Conservation (phyloP, 169 alveolate genomes). For the Perkinsus marinus region DNA sequence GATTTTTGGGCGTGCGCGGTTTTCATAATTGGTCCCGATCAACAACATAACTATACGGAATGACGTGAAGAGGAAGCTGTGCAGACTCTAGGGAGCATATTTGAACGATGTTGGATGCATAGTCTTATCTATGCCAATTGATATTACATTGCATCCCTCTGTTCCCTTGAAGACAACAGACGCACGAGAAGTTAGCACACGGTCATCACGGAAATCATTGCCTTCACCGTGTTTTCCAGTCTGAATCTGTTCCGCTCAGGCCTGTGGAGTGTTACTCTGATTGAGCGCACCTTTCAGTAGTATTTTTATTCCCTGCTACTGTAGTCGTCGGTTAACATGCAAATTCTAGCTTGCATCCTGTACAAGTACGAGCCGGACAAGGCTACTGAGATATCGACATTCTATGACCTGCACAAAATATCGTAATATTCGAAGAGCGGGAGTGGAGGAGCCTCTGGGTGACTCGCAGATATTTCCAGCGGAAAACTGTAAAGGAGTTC, state of each 20-base stretch:
- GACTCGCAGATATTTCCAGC: slow-evolving; percentile 28
- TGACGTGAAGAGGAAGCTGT: neutral
- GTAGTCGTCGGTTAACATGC: neutral
- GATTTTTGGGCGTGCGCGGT: neutral
- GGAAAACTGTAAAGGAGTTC: slow-evolving; percentile 55
- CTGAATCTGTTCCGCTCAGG: no score
- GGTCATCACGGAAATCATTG: neutral
- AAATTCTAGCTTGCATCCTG: neutral
- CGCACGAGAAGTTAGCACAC: neutral
- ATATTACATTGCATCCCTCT: no score
- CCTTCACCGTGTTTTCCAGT: no score
- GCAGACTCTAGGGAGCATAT: neutral
- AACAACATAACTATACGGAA: no score
- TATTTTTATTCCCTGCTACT: neutral
- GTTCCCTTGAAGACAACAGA: no score
- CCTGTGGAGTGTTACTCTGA: neutral
- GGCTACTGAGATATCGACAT: neutral
- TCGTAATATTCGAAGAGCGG: neutral
- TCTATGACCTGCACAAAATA: neutral
- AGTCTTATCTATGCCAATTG: no score
- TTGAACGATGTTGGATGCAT: no score
- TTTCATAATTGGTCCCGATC: no score
- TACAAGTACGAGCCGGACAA: neutral
- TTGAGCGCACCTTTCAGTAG: neutral
- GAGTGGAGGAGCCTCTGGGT: no score